phyloP scores from a whole-genome alignment of 768 basidiomycete species.

The Sporobolomyces pararoseus region DNA sequence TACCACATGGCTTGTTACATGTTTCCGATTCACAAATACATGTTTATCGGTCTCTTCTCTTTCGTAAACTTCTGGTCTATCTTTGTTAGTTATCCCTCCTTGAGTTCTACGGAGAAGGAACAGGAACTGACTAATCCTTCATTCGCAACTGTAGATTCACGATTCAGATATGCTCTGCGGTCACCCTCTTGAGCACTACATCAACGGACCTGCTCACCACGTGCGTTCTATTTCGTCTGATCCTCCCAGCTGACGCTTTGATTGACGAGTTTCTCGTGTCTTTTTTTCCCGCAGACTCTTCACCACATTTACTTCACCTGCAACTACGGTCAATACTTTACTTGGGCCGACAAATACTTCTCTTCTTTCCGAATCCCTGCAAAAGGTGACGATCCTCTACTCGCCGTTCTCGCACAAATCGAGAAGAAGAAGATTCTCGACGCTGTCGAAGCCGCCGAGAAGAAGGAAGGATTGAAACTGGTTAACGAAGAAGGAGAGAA shows the following conservation, averaged over 20 bases:
- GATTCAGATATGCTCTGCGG: conserved; percentile 98
- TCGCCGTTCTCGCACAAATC: conserved; percentile 58
- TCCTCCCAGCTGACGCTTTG: no score
- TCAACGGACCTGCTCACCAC: conserved; percentile 98
- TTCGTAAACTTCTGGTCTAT: conserved; percentile 93
- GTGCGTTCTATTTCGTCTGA: conserved; percentile 4
- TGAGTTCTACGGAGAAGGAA: background rate
- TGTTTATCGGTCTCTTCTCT: conserved; percentile 82
- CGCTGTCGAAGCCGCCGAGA: conserved; percentile 5
- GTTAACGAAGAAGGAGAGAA: background rate
- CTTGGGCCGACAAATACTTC: conserved; percentile 79
- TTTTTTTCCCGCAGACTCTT: conserved; percentile 66
- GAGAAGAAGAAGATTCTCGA: conserved; percentile 43
- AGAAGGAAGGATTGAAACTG: background rate
- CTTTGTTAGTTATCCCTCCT: conserved; percentile 57
- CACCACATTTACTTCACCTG: conserved; percentile 96
- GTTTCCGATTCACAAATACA: conserved; percentile 79
- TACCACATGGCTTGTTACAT: conserved; percentile 88
- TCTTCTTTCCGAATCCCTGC: conserved; percentile 87
- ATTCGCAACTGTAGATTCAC: conserved; percentile 64
- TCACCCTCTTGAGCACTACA: conserved; percentile 75
- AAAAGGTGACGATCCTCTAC: conserved; percentile 74
- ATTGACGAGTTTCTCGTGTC: no score
- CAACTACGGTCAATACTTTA: conserved; percentile 86
- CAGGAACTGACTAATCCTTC: background rate